Evolutionary conservation across 1,284 basidiomycete genomes (phyloP).

Genomic region (Malassezia caprae): DNA sequence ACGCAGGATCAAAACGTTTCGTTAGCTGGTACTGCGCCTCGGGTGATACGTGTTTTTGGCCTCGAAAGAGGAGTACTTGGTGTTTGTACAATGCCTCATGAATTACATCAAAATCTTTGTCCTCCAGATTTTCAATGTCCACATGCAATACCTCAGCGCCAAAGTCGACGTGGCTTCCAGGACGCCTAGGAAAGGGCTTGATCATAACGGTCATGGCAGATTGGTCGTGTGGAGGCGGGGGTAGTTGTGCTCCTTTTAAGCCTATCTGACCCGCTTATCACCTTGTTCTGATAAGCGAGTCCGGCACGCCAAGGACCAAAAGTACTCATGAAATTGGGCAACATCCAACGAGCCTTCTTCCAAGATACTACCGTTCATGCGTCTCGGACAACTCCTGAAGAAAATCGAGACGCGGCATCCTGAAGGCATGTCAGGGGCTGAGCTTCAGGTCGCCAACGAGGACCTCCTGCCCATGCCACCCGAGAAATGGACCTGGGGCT

Average conservation of each 20-base stretch:
- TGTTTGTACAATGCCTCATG: constrained; percentile 9
- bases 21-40: constrained; percentile 9
- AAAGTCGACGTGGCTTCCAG: neutral
- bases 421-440: neutral
- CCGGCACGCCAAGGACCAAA: too few relatives aligned
- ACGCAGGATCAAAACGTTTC: constrained; percentile 1
- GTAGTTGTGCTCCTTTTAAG: neutral
- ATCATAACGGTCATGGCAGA: neutral
- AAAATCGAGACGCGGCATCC: neutral
- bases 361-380: neutral
- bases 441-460: constrained; percentile 5
- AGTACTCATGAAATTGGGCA: too few relatives aligned
- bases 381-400: neutral
- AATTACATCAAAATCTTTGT: constrained; percentile 4
- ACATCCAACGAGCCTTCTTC: too few relatives aligned
- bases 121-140: constrained; percentile 1
- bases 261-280: neutral
- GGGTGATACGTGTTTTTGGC: constrained; percentile 8
- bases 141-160: neutral
- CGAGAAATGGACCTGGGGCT: constrained; percentile 28
- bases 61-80: constrained; percentile 7
- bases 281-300: neutral
- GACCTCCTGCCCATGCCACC: constrained; percentile 11
- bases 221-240: neutral
- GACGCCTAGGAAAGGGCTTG: neutral